A percentile compares a stretch with the other conserved stretches of the same genome.
These are phyloP conservation scores for Prosopis cineraria DNA, from an alignment of 306 rosid species.

Conservation along the genomic window DNA sequence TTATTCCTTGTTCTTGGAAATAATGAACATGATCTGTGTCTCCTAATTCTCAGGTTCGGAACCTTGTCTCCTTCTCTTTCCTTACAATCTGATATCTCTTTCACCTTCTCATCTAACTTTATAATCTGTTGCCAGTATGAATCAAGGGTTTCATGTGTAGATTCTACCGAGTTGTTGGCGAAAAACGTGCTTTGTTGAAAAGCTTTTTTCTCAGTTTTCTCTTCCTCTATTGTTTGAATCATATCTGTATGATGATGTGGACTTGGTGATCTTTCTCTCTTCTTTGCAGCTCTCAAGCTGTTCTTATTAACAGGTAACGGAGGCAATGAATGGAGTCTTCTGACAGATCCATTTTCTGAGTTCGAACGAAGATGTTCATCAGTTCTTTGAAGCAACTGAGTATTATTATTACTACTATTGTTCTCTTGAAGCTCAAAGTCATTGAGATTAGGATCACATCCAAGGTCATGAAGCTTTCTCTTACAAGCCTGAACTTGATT, in stretches of 20 bases:
- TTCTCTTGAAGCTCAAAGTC: constrained; percentile 56
- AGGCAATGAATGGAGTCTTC: constrained; percentile 74
- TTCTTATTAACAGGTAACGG: constrained; percentile 52
- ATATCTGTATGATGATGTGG: constrained; percentile 36
- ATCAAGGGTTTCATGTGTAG: constrained; percentile 40
- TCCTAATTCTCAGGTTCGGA: constrained; percentile 37
- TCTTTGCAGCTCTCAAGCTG: constrained; percentile 35
- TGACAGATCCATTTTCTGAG: constrained; percentile 24
- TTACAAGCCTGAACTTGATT: constrained; percentile 74
- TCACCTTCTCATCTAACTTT: constrained; percentile 68
- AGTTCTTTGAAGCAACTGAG: constrained; percentile 27
- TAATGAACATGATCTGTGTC: constrained; percentile 49
- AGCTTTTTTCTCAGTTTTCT: constrained; percentile 35
- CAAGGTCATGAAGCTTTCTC: constrained; percentile 61
- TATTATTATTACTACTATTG: background rate
- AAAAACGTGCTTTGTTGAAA: constrained; percentile 39
- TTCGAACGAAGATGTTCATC: constrained; percentile 21
- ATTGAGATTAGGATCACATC: constrained; percentile 51
- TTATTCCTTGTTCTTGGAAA: constrained; percentile 35
- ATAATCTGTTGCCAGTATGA: constrained; percentile 65
- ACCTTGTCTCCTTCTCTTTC: constrained; percentile 46
- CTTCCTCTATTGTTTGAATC: constrained; percentile 29
- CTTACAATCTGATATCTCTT: constrained; percentile 61
- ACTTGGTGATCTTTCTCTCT: constrained; percentile 51
- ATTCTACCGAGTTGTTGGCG: constrained; percentile 34